phyloP scores from a whole-genome alignment of 2,329 filamentous ascomycete species.

The Fusarium anthophilum region DNA sequence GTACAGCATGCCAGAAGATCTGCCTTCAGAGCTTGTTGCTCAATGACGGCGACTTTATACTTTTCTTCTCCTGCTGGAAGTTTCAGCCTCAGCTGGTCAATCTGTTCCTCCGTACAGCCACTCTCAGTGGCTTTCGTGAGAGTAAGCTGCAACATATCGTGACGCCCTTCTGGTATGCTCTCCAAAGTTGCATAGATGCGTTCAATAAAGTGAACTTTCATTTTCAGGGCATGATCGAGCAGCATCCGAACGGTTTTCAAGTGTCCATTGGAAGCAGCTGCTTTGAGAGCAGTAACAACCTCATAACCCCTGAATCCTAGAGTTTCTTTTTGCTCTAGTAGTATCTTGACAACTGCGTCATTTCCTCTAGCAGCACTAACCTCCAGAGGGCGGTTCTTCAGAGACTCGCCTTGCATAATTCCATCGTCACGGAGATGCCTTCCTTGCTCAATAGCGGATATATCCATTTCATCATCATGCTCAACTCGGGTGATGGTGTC shows the following conservation, averaged over 20 bases:
- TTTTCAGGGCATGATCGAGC: background rate
- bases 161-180: background rate
- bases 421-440: no score
- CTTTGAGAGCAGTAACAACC: background rate
- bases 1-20: background rate
- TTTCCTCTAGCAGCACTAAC: background rate
- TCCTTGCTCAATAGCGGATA: background rate
- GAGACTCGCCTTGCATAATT: rapidly evolving
- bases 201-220: background rate
- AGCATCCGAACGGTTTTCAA: background rate
- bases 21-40: background rate
- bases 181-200: background rate
- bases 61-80: background rate
- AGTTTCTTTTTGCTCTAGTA: background rate
- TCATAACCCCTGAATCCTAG: background rate
- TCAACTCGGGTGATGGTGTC: background rate
- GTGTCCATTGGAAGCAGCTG: background rate
- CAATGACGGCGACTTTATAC: background rate
- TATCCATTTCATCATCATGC: background rate
- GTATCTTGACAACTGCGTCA: background rate
- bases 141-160: background rate
- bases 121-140: background rate
- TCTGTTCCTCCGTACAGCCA: background rate
- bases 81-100: background rate
- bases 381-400: background rate